These are phyloP conservation scores for Thymus mandschuricus DNA, from an alignment of 257 asterid species.

Conservation along the genomic window DNA sequence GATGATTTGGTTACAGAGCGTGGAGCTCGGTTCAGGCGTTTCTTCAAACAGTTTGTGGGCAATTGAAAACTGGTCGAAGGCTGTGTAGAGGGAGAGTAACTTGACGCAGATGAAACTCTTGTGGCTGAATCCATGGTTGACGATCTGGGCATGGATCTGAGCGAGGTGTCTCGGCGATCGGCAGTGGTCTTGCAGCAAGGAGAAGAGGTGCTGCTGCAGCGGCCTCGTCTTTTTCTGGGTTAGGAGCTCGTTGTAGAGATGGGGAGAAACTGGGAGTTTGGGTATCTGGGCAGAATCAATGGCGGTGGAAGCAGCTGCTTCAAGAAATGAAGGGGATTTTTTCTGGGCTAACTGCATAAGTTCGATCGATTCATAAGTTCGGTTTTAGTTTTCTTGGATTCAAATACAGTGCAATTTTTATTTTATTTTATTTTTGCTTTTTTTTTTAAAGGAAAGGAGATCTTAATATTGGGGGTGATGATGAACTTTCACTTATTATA, in stretches of 20 bases:
- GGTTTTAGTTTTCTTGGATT: background rate
- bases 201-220: conserved; percentile 58
- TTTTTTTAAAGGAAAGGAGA: too few relatives aligned
- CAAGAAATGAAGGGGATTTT: background rate
- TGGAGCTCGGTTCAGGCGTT: conserved; percentile 53
- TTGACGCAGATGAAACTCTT: conserved; percentile 70
- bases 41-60: conserved; percentile 61
- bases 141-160: conserved; percentile 66
- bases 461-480: too few relatives aligned
- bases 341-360: too few relatives aligned
- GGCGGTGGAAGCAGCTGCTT: background rate
- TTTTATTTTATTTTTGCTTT: too few relatives aligned
- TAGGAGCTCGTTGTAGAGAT: background rate
- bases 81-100: conserved; percentile 48
- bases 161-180: conserved; percentile 45
- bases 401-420: background rate
- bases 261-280: background rate
- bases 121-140: conserved; percentile 53
- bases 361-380: background rate
- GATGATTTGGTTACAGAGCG: conserved; percentile 75
- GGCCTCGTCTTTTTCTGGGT: conserved; percentile 39
- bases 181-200: conserved; percentile 53
- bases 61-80: conserved; percentile 41
- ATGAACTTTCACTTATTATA: too few relatives aligned
- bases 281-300: background rate